These are phyloP conservation scores for Rhizodiscina lignyota DNA, from an alignment of 495 filamentous ascomycete genomes.

Conservation along the genomic window DNA sequence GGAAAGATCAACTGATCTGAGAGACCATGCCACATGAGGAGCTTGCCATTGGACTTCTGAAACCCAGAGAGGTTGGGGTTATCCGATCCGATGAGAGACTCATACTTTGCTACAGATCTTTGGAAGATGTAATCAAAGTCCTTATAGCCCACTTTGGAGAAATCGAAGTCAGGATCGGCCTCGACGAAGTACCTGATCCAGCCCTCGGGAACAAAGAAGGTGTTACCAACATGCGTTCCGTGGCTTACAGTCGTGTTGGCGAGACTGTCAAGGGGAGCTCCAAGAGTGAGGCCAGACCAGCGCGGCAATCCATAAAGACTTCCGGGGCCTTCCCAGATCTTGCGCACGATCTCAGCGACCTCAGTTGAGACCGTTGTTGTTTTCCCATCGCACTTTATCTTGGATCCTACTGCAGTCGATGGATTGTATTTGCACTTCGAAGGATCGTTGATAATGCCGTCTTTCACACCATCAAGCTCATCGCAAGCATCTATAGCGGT, in stretches of 20 bases:
- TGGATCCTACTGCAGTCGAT: not conserved
- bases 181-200: slow-evolving; percentile 1
- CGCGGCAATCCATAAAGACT: not conserved
- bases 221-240: not conserved
- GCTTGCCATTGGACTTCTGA: slow-evolving; percentile 2
- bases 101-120: not conserved
- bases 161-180: not conserved
- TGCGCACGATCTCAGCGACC: no score
- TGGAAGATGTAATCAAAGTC: not conserved
- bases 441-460: slow-evolving; percentile 5
- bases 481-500: slow-evolving; percentile 6
- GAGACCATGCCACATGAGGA: slow-evolving; percentile 8
- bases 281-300: not conserved
- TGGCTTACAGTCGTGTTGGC: not conserved
- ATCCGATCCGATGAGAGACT: slow-evolving; percentile 3
- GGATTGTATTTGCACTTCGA: slow-evolving; percentile 3
- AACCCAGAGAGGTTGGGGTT: slow-evolving; percentile 4
- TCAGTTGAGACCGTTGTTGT: no score
- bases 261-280: not conserved
- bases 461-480: slow-evolving; percentile 4
- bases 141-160: not conserved
- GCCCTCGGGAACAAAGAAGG: not conserved
- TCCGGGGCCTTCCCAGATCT: not conserved
- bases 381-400: no score
- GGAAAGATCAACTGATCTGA: slow-evolving; percentile 13